Evolutionary conservation across 495 filamentous ascomycete species (phyloP), one percentile per base, ranked within the genome.

Genomic region (Rhizodiscina lignyota): DNA sequence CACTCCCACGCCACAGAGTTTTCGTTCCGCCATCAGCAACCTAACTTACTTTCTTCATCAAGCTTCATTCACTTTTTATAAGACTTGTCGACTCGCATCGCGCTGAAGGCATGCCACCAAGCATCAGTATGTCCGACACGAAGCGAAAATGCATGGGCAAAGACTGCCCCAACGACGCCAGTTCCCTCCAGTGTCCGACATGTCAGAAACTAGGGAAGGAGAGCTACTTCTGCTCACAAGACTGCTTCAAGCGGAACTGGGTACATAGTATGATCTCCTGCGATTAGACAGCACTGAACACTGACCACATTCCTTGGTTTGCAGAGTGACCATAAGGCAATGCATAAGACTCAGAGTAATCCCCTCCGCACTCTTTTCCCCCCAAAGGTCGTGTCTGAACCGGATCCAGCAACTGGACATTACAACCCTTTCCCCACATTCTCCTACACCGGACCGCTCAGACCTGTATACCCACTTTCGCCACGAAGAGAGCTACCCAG

Each of bases 171-270:
- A 92, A 94, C 40, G 74, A 83, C 40, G 83, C 83, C 28, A 74
- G 83, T 22, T 62, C 73, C 18, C 60, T 96, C 10, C 85, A 96
- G 53, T 97, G 89, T 62, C 89, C 89, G 18, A 94, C 79, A 31
- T 97, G 89, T 48, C 64, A 94, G 40, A 94, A 86, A 56, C 56
- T 81, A 34, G 85, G 80, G 32, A 86, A 79, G 49, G 83, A 87
- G 52, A 89, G 83, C 60, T 93, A 72, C 56, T 97, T 96, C 65
- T 97, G 89, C 63, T 84, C 84, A 8, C 91, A 97, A 53, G 91
- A 96, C 49, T 97, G 89, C 67, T 97, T 97, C 63, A 96, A 94
- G 66, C 73, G 72, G 52, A 96, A 83, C 62, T 97, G 89, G 89
- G 89, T 96, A 71, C 52, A n/a, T n/a, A n/a, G n/a, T n/a, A 77